phyloP scores from a whole-genome alignment of 768 basidiomycete genomes.

The Hirschioporus abietinus region DNA sequence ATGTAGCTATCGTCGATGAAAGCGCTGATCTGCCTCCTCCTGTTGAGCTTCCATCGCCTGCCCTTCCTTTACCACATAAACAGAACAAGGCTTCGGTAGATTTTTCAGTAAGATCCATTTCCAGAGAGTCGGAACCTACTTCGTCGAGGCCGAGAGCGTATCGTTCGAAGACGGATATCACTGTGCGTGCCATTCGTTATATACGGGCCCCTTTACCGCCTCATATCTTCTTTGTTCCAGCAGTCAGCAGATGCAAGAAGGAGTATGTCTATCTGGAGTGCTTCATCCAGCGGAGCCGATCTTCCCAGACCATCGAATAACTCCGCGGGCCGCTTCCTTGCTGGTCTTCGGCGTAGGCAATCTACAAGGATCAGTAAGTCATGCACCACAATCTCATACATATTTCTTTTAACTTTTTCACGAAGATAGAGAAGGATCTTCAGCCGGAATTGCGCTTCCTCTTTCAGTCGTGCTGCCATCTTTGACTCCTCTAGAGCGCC shows the following conservation, averaged over 20 bases:
- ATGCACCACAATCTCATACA: not conserved
- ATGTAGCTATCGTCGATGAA: not conserved
- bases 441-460: slow-evolving; percentile 20
- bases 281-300: not conserved
- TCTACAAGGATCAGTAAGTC: not conserved
- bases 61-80: not conserved
- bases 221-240: not conserved
- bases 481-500: slow-evolving; percentile 53
- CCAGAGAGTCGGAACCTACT: not conserved
- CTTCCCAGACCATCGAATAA: not conserved
- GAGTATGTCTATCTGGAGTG: not conserved
- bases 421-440: not conserved
- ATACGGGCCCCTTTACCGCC: not conserved
- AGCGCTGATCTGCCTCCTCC: not conserved
- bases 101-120: not conserved
- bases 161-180: not conserved
- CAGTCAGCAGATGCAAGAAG: not conserved
- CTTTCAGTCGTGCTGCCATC: slow-evolving; percentile 45
- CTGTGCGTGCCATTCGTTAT: not conserved
- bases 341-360: not conserved
- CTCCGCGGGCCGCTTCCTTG: not conserved
- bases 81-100: not conserved
- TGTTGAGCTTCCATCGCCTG: not conserved
- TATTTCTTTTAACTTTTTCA: not conserved
- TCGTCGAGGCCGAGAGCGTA: not conserved